Evolutionary conservation across 345 rosid species (phyloP).

Genomic region (Anacardium occidentale): DNA sequence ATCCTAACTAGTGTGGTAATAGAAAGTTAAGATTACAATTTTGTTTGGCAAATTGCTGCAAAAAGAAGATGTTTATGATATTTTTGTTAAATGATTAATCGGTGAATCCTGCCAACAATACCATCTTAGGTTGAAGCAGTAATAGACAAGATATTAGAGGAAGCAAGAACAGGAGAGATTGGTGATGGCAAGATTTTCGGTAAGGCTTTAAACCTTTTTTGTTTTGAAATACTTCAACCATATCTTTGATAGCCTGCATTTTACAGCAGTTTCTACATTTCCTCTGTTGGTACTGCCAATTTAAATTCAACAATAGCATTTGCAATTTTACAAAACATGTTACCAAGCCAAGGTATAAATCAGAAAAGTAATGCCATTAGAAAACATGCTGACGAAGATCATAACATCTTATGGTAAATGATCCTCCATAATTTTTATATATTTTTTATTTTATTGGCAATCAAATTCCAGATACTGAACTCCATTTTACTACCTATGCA

Average conservation of each 20-base stretch:
- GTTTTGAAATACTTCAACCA: background rate
- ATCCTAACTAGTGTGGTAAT: conserved; percentile 5
- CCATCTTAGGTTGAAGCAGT: conserved; percentile 73
- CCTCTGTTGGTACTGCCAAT: background rate
- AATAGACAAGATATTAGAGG: conserved; percentile 60
- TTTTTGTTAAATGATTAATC: background rate
- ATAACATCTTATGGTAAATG: background rate
- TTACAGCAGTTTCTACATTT: background rate
- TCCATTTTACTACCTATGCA: background rate
- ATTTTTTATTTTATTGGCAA: background rate
- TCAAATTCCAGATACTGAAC: background rate
- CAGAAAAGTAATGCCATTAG: background rate
- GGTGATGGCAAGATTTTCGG: conserved; percentile 93
- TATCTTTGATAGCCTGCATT: background rate
- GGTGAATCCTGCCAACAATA: background rate
- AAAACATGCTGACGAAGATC: background rate
- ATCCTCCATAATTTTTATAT: background rate
- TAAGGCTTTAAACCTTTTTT: conserved; percentile 23
- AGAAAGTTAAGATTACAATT: conserved; percentile 1
- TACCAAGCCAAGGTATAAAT: background rate
- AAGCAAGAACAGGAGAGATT: conserved; percentile 82
- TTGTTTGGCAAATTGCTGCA: background rate
- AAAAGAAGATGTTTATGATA: background rate
- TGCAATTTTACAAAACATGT: background rate
- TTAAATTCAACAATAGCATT: background rate